Base-by-base conservation (phyloP, 805 yeast species). In the Starmerella gropengiesseri region DNA sequence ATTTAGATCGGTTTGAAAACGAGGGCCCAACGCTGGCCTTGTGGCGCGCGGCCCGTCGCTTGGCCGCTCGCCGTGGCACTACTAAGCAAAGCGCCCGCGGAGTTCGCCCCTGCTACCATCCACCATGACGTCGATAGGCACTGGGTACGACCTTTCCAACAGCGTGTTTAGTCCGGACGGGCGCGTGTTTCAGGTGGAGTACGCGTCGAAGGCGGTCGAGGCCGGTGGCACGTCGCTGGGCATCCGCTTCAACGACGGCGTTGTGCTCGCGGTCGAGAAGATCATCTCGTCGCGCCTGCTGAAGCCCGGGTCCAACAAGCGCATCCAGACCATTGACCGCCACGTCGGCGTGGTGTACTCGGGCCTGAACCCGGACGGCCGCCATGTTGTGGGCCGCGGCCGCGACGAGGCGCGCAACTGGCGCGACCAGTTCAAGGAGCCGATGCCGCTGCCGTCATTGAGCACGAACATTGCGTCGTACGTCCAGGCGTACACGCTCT, bases 131-230 rank as follows among this genome's bases (percentile, higher is more conserved):
- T 91, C 98, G 36, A 87, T 91, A 55, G 99, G 99, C 55, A 91
- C 99, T 22, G 99, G 99, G 16, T 91, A 91, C 76, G 99, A 91
- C 71, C 78, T 91, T 59, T 85, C 96, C 26, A 91, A 91, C 69
- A 80, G 94, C 66, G 95, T 89, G 49, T 91, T 91, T 67, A 77
- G 85, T 43, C 89, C 89, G 35, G 59, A 55, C 59, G 71, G 73
- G 58, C 66, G 71, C 64, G 60, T 52, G 35, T 91, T 91, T 68
- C 99, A 91, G 64, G 98, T 91, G 16, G 98, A 91, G 63, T 91
- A 91, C 58, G 99, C 99, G 25, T 73, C 81, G 56, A 91, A 91
- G 60, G 98, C 98, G 2, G 97, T 89, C 3, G 99, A 91, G 63
- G 87, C 86, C 57, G 95, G 95, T 38, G 93, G 95, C 9, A 91